Evolutionary conservation across 2,329 filamentous ascomycete genomes (phyloP).

Genomic region (Alternaria infectoria): DNA sequence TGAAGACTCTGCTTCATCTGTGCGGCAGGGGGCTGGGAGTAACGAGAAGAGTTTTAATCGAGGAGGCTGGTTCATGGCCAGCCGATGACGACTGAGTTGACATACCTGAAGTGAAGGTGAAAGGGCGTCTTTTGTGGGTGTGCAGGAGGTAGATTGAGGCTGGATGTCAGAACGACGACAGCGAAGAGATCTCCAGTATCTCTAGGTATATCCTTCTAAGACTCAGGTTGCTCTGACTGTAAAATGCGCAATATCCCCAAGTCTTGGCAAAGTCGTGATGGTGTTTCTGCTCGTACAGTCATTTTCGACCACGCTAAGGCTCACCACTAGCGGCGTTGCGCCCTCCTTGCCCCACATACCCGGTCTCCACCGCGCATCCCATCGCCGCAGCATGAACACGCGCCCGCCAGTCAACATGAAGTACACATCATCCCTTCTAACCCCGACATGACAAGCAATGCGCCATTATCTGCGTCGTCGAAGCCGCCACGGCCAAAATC

Average conservation of each 20-base stretch:
- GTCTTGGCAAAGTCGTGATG: conserved; percentile 10
- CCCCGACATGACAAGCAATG: conserved; percentile 19
- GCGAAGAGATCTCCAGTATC: not conserved
- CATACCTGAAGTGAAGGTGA: conserved; percentile 25
- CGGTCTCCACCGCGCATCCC: conserved; percentile 2
- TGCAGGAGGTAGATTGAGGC: not conserved
- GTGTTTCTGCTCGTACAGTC: conserved; percentile 7
- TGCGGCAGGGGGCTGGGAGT: not conserved
- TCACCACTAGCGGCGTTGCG: conserved; percentile 13
- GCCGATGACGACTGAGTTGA: not conserved
- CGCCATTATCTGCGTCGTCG: conserved; percentile 27
- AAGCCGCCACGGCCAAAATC: conserved; percentile 45
- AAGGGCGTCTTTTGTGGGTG: not conserved
- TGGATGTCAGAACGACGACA: not conserved
- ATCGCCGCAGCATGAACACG: not conserved
- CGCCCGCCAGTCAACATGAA: not conserved
- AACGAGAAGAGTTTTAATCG: not conserved
- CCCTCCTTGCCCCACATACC: conserved; percentile 13
- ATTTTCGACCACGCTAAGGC: conserved; percentile 25
- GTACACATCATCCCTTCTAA: not conserved
- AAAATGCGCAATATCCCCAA: not conserved
- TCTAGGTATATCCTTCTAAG: not conserved
- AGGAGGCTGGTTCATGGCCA: conserved; percentile 5
- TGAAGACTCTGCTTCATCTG: not conserved
- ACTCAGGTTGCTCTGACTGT: rapidly evolving